phyloP scores from a whole-genome alignment of 1,284 basidiomycete genomes.

The Microbotryum violaceum region DNA sequence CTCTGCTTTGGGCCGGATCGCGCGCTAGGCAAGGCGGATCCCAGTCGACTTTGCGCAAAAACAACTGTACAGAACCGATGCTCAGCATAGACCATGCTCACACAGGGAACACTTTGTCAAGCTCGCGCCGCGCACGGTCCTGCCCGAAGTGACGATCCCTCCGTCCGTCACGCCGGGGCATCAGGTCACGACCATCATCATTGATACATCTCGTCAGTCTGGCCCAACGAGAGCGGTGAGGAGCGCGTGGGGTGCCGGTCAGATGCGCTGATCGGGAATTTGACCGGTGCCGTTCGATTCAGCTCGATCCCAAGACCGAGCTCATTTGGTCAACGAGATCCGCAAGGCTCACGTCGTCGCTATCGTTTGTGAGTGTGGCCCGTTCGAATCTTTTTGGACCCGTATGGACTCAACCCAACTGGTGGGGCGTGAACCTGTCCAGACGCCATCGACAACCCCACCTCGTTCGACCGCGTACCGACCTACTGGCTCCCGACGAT shows the following conservation, averaged over 20 bases:
- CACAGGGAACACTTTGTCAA: slow-evolving; percentile 32
- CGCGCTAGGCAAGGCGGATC: too few species aligned
- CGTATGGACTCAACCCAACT: neutral
- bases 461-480: slow-evolving; percentile 92
- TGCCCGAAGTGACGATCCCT: slow-evolving; percentile 91
- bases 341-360: slow-evolving; percentile 96
- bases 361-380: slow-evolving; percentile 56
- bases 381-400: too few species aligned
- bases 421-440: too few species aligned
- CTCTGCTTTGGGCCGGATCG: too few species aligned
- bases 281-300: slow-evolving; percentile 3
- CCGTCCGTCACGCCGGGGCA: slow-evolving; percentile 83
- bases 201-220: slow-evolving; percentile 79
- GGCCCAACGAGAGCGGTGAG: slow-evolving; percentile 3
- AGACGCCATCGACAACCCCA: slow-evolving; percentile 85
- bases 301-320: slow-evolving; percentile 70
- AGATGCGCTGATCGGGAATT: neutral
- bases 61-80: too few species aligned
- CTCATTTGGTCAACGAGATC: slow-evolving; percentile 87
- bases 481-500: slow-evolving; percentile 99
- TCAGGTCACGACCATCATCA: slow-evolving; percentile 90
- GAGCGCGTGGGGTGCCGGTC: neutral
- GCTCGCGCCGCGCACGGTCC: slow-evolving; percentile 62
- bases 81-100: too few species aligned
- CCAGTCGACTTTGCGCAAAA: too few species aligned